These are phyloP conservation scores for Volvox reticuliferus DNA, from an alignment of 139 green algal species.

Conservation along the genomic window DNA sequence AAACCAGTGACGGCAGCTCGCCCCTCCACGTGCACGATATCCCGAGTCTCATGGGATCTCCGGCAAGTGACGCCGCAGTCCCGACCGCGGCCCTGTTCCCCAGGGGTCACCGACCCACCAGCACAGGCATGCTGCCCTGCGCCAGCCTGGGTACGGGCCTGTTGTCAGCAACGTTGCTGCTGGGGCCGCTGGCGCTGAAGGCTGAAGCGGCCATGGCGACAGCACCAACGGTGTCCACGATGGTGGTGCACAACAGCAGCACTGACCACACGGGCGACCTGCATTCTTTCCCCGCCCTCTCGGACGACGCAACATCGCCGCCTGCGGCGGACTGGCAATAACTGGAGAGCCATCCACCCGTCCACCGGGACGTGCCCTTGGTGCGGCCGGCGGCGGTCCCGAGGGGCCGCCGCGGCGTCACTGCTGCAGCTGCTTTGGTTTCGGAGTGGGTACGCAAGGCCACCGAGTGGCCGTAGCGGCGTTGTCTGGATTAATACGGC, in stretches of 20 bases:
- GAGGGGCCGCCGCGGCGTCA: no score
- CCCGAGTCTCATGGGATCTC: neutral
- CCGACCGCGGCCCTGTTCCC: neutral
- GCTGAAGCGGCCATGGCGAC: neutral
- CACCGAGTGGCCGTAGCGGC: neutral
- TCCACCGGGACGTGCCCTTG: neutral
- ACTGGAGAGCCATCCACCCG: neutral
- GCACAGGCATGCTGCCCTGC: slow-evolving; percentile 21
- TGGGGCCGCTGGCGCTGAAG: neutral
- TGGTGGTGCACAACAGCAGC: no score
- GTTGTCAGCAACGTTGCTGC: neutral
- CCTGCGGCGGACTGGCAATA: no score
- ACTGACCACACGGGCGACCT: no score
- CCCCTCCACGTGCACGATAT: neutral
- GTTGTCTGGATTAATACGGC: neutral
- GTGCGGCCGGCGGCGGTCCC: neutral
- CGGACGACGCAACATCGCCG: no score
- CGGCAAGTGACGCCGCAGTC: neutral
- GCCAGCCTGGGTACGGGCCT: neutral
- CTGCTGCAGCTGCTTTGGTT: neutral
- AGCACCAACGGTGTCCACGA: no score
- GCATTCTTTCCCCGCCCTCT: no score
- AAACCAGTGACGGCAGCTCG: neutral
- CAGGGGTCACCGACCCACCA: neutral
- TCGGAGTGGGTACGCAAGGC: neutral